Evolutionary conservation across 2,329 filamentous ascomycete species (phyloP).

Genomic region (Fusarium camptoceras): DNA sequence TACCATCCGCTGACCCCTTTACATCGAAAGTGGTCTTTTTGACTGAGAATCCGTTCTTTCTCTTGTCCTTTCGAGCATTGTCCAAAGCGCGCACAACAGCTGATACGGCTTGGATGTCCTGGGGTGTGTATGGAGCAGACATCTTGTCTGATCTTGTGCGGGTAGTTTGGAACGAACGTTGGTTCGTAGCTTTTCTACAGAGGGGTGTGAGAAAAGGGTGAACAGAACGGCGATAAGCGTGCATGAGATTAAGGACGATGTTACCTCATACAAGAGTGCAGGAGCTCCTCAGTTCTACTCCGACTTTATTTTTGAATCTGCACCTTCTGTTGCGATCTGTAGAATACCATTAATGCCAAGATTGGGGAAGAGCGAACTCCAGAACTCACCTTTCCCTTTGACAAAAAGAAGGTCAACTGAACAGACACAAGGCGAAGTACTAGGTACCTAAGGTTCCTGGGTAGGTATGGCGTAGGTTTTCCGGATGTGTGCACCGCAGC

Average conservation of each 20-base stretch:
- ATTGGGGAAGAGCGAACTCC: background rate
- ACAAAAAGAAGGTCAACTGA: background rate
- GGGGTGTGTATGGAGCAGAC: slow-evolving; percentile 70
- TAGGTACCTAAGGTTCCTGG: background rate
- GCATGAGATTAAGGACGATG: slow-evolving; percentile 3
- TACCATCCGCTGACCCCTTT: slow-evolving; percentile 68
- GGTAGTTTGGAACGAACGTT: background rate
- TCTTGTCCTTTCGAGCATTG: slow-evolving; percentile 63
- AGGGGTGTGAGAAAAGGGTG: slow-evolving; percentile 25
- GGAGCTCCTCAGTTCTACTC: slow-evolving; percentile 8
- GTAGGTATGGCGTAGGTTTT: background rate
- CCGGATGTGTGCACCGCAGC: background rate
- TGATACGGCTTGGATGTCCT: slow-evolving; percentile 76
- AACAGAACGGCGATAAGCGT: background rate
- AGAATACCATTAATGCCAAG: background rate
- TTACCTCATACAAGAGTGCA: background rate
- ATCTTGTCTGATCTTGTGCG: slow-evolving; percentile 32
- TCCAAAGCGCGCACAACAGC: slow-evolving; percentile 75
- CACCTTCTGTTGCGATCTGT: background rate
- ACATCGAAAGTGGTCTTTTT: slow-evolving; percentile 85
- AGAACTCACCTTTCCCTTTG: slow-evolving; percentile 12
- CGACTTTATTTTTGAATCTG: background rate
- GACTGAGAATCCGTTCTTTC: slow-evolving; percentile 73
- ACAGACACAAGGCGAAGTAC: background rate
- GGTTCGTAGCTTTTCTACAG: background rate